Conservation (phyloP, 208 protist species). For the Crithidia sp. region DNA sequence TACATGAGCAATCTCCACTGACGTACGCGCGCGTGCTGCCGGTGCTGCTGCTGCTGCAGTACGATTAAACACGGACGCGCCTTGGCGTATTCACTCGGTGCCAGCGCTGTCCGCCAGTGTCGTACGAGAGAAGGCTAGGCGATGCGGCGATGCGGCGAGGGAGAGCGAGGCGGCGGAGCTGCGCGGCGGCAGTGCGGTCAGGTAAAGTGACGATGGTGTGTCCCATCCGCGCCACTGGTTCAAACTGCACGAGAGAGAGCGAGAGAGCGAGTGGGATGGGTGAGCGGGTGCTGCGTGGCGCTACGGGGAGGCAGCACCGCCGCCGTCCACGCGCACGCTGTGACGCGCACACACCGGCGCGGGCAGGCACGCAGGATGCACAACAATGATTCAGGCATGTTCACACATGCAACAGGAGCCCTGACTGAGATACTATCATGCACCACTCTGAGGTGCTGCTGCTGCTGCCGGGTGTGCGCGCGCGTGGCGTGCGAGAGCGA, state of each 20-base stretch:
- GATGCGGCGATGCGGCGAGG: background rate
- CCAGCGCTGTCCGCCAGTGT: conserved; percentile 30
- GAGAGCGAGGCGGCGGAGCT: background rate
- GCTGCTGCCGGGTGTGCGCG: too few relatives aligned
- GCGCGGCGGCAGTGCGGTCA: conserved; percentile 14
- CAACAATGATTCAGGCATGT: conserved; percentile 24
- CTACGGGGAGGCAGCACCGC: too few relatives aligned
- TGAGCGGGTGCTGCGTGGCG: too few relatives aligned
- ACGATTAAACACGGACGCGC: conserved; percentile 34
- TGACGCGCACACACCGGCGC: too few relatives aligned
- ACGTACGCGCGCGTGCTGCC: background rate
- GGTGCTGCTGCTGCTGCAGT: conserved; percentile 4
- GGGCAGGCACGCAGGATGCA: conserved; percentile 21
- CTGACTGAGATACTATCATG: conserved; percentile 5
- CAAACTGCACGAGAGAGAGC: conserved; percentile 16
- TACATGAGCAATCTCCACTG: conserved; percentile 21
- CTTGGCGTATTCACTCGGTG: conserved; percentile 22
- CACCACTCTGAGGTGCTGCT: background rate
- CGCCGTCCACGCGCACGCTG: too few relatives aligned
- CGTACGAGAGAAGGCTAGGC: conserved; percentile 13
- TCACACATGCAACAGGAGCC: conserved; percentile 16
- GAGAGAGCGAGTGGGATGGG: too few relatives aligned
- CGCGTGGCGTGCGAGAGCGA: too few relatives aligned
- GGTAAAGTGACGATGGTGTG: conserved; percentile 28
- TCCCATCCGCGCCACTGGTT: conserved; percentile 27